Evolutionary conservation across 306 rosid genomes (phyloP), one percentile per base, ranked within the genome.

Genomic region (Mucuna pruriens): DNA sequence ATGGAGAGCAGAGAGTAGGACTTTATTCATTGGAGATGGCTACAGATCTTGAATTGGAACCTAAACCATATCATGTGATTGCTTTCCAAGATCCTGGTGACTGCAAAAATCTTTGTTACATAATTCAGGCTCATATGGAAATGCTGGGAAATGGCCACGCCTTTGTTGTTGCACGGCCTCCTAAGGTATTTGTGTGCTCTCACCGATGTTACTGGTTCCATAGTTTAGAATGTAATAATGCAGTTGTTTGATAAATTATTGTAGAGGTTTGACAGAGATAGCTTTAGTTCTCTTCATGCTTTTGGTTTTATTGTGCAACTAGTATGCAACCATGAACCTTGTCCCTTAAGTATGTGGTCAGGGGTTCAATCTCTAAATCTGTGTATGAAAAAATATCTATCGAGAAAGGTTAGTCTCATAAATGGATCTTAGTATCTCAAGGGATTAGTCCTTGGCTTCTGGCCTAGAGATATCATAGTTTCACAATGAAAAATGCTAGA

Each of bases 21-120:
- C 85, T 93, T 60, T 95, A 93, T 93, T 91, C 99, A 13, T 74
- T 95, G 85, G 99, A 95, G 94, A 95, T 95, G 99, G 98, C 99
- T 31, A 20, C 62, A 23, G 99, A 93, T 83, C 98, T 95, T 88
- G 98, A 93, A 88, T 79, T 93, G 86, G 94, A 95, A 71, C 99
- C 99, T 23, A 95, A 91, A 85, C 99, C 99, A 13, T 80, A 77
- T 87, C 97, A 95, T 72, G 90, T 90, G 74, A 91, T 95, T 82
- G 92, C 97, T 90, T 95, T 95, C 42, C 94, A 95, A 89, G 90
- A 93, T 81, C 79, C 90, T 10, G 73, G 84, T 84, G 97, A 95
- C 82, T 91, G 98, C 88, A 95, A 93, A 88, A 93, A 91, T 75
- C 86, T 95, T 61, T 90, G 99, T 83, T 91, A 87, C 79, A 90